Evolutionary conservation across 306 rosid species (phyloP), one percentile per base, ranked within the genome.

Genomic region (Quercus engelmannii): DNA sequence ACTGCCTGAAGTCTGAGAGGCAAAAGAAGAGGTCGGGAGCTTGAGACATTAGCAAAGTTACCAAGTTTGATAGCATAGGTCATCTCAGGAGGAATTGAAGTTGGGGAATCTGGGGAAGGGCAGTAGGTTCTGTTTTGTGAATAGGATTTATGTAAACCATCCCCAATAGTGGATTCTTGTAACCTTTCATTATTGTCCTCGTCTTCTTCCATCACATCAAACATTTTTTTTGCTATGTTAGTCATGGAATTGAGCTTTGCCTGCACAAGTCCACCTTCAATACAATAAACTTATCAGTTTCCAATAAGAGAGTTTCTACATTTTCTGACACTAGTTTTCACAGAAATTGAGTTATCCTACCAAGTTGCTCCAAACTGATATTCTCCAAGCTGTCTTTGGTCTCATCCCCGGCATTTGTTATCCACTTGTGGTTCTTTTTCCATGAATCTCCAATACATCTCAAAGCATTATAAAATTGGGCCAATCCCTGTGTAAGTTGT

Each of bases 191-290:
- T 68, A 4, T 56, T 21, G 62, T 68, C 49, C 35, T 74, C 83
- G 3, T 85, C 83, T 76, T 82, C 88, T 51, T 85, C 88, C 81
- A 57, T 75, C 62, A 63, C 58, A 61, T 52, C 79, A 19, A 78
- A 81, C 58, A 78, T 82, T 43, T 57, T 54, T 65, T 79, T 79
- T 55, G 86, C 88, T 10, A 77, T 72, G 12, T 62, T 49, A 14
- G 52, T 85, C 55, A 73, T 55, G 79, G 55, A 54, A 35, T 35
- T 54, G 18, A 85, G 88, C 74, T 75, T 72, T 30, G 71, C 83
- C 43, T 75, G 56, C 61, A 82, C 67, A 58, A 18, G 18, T 61
- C 64, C 64, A 35, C 83, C 79, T 74, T 52, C 72, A 67, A 35
- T 33, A 20, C 57, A 58, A 70, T 3, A 35, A 55, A 69, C 18